A percentile compares a stretch with the other conserved stretches of the same genome.
These are phyloP conservation scores for Umbelopsis vinacea DNA, from an alignment of 192 early-diverging fungal genomes.

Conservation along the genomic window DNA sequence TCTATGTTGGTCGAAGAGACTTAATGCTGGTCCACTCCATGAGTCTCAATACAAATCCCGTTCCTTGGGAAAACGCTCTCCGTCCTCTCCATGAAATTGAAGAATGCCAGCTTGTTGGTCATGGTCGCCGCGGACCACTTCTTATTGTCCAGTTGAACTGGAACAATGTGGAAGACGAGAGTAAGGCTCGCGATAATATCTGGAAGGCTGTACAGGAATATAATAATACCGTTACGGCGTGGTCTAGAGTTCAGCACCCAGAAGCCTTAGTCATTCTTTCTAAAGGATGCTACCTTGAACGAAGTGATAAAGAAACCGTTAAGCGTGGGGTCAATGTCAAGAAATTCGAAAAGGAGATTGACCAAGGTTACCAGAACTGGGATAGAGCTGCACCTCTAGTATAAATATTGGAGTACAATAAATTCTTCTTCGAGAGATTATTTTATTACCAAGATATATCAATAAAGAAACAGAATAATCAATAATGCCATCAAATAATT, in stretches of 20 bases:
- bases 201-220: neutral
- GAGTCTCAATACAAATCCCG: conserved; percentile 14
- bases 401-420: neutral
- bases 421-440: no score
- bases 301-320: conserved; percentile 6
- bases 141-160: neutral
- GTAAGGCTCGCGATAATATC: neutral
- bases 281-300: neutral
- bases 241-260: conserved; percentile 8
- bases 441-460: no score
- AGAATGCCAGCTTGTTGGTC: conserved; percentile 9
- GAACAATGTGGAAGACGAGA: neutral
- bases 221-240: neutral
- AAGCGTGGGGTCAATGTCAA: conserved; percentile 1
- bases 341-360: neutral
- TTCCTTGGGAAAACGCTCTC: neutral
- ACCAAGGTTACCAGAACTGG: conserved; percentile 8
- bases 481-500: no score
- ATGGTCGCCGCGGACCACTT: conserved; percentile 4
- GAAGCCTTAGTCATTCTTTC: neutral
- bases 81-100: neutral
- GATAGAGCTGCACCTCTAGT: neutral
- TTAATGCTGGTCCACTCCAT: neutral
- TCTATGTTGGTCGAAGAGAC: conserved; percentile 12
- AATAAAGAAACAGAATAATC: no score